Base-by-base conservation (phyloP, 140 eudicot genomes). In the Cichorium intybus region DNA sequence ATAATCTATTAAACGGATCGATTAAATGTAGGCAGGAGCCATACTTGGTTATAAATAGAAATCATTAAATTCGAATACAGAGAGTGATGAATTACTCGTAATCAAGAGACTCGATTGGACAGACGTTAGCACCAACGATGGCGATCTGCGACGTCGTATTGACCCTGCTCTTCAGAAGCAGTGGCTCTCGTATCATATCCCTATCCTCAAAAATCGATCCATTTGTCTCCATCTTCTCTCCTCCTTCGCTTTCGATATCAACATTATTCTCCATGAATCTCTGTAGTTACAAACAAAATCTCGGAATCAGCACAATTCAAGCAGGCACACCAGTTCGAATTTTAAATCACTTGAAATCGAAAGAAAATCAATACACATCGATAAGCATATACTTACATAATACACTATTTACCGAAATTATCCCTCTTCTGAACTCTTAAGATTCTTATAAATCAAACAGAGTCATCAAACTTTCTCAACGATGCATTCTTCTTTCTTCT, bases 101-200 rank as follows among this genome's bases (percentile, higher is more conserved):
- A 79, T 89, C 97, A 70, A 89, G 97, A 64, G 91, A 82, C 37
- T 89, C 97, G 47, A 89, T 85, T 0, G 97, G 86, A 45, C 59
- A 83, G 64, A 74, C 50, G 55, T 89, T 89, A 63, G 97, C 86
- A 15, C 97, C 97, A 85, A 89, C 84, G 60, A 89, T 83, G 60
- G 97, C 97, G 65, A 89, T 78, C 74, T 89, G 97, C 17, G 97
- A 89, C 22, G 95, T 82, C 15, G 73, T 81, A 62, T 89, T 89
- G 68, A 71, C 59, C 28, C 95, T 78, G 53, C 69, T 82, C 80
- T 16, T 76, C 65, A 73, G n/a, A 12, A 89, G 65, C 68, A 85
- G 37, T 15, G 97, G 95, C 67, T 85, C 80, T 48, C 88, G 60
- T 2, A 79, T 70, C 75, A 62, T 56, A 10, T 75, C 81, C 18